Conservation (phyloP, 2,329 filamentous ascomycete genomes). For the Ascomycota sp. region DNA sequence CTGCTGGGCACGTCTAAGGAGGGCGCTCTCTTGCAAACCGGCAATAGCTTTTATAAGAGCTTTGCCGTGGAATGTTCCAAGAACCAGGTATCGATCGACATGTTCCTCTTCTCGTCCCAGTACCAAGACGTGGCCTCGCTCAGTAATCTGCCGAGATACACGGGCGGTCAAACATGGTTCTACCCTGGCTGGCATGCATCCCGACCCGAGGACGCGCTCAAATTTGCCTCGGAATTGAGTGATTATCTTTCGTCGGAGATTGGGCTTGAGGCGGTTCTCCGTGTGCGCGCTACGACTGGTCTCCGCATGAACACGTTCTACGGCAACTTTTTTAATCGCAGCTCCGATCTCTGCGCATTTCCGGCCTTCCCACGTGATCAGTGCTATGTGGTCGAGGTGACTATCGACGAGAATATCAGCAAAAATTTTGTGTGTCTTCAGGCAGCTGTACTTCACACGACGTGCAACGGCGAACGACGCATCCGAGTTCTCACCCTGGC, state of each 20-base stretch:
- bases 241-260: slow-evolving; percentile 95
- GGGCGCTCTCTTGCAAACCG: slow-evolving; percentile 67
- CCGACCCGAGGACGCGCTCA: slow-evolving; percentile 84
- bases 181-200: slow-evolving; percentile 97
- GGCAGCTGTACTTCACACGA: slow-evolving; percentile 88
- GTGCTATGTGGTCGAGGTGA: slow-evolving; percentile 92
- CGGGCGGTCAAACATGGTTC: slow-evolving; percentile 94
- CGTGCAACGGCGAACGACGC: slow-evolving; percentile 87
- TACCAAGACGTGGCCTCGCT: slow-evolving; percentile 96
- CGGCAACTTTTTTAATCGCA: slow-evolving; percentile 98
- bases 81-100: slow-evolving; percentile 94
- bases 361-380: slow-evolving; percentile 95
- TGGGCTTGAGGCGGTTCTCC: slow-evolving; percentile 82
- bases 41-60: slow-evolving; percentile 94
- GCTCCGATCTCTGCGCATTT: slow-evolving; percentile 92
- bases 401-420: slow-evolving; percentile 83
- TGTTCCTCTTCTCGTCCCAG: slow-evolving; percentile 90
- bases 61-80: slow-evolving; percentile 98
- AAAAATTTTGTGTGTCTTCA: slow-evolving; percentile 88
- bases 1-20: slow-evolving; percentile 87
- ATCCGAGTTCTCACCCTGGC: slow-evolving; percentile 89
- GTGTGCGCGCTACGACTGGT: slow-evolving; percentile 85
- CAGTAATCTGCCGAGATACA: slow-evolving; percentile 88
- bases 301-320: slow-evolving; percentile 96
- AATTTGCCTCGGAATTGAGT: slow-evolving; percentile 91